Percentiles rank a stretch among this genome's conserved stretches.
Conservation (phyloP, 2,329 filamentous ascomycete species). For the Colletotrichum incanum region DNA sequence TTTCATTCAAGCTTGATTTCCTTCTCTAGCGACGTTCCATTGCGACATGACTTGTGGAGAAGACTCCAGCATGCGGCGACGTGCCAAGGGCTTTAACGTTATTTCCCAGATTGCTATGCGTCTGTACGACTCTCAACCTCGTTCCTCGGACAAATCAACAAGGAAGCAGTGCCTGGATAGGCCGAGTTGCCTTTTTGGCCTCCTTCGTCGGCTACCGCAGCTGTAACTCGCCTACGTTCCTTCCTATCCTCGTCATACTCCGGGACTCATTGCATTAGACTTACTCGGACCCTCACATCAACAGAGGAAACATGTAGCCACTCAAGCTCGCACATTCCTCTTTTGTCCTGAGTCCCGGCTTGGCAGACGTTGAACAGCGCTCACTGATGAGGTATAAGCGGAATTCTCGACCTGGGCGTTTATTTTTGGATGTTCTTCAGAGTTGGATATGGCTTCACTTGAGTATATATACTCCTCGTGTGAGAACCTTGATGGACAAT, state of each 20-base stretch:
- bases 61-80: conserved; percentile 6
- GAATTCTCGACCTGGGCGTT: too few relatives aligned
- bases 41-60: conserved; percentile 4
- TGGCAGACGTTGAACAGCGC: neutral
- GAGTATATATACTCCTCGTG: conserved; percentile 23
- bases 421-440: neutral
- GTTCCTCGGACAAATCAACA: neutral
- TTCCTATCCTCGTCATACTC: conserved; percentile 29
- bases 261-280: conserved; percentile 11
- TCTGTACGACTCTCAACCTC: neutral
- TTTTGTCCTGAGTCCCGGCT: conserved; percentile 24
- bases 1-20: conserved; percentile 6
- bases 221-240: neutral
- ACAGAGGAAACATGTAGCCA: neutral
- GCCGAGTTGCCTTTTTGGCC: conserved; percentile 9
- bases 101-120: conserved; percentile 25
- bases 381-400: neutral
- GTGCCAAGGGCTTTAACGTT: conserved; percentile 37
- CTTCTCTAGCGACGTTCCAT: neutral
- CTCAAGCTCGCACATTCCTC: conserved; percentile 14
- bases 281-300: conserved; percentile 4
- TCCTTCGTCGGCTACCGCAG: neutral
- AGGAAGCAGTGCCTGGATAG: neutral
- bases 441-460: neutral
- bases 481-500: conserved; percentile 17